These are phyloP conservation scores for Glaciozyma martinii DNA, from an alignment of 768 basidiomycete species.

Conservation along the genomic window DNA sequence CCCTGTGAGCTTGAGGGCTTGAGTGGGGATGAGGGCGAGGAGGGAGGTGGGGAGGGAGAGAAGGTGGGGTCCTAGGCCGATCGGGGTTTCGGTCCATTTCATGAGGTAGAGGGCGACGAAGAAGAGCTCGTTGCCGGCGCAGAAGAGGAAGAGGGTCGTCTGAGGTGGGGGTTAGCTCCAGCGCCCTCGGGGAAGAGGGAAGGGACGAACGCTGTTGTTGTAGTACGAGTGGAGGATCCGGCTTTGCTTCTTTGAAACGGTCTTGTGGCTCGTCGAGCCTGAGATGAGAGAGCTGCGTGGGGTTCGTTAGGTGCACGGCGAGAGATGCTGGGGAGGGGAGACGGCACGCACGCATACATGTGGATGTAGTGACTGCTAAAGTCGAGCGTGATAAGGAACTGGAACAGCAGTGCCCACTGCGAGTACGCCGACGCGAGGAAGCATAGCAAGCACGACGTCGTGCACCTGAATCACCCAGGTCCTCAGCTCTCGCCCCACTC, in stretches of 20 bases:
- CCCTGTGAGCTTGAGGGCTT: conserved; percentile 33
- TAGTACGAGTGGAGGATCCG: conserved; percentile 87
- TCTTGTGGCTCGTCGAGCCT: conserved; percentile 85
- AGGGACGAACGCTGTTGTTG: conserved; percentile 49
- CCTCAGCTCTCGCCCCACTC: background rate
- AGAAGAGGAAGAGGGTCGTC: conserved; percentile 82
- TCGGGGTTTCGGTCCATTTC: conserved; percentile 67
- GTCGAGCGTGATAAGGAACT: conserved; percentile 91
- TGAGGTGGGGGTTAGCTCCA: conserved; percentile 36
- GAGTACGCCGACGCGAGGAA: conserved; percentile 89
- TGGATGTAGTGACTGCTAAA: conserved; percentile 99
- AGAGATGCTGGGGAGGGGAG: background rate
- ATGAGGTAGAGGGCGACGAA: conserved; percentile 83
- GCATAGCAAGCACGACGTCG: conserved; percentile 87
- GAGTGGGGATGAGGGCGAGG: conserved; percentile 13
- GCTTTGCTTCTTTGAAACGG: conserved; percentile 84
- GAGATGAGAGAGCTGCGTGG: conserved; percentile 77
- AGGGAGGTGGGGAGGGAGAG: conserved; percentile 26
- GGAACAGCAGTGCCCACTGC: conserved; percentile 70
- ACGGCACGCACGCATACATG: conserved; percentile 79
- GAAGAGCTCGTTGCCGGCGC: conserved; percentile 91
- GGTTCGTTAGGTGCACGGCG: background rate
- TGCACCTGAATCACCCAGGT: conserved; percentile 55
- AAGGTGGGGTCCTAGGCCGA: conserved; percentile 45
- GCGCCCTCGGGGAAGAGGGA: background rate